Evolutionary conservation across 495 filamentous ascomycete species (phyloP).

Genomic region (Penicillium tannophilum): DNA sequence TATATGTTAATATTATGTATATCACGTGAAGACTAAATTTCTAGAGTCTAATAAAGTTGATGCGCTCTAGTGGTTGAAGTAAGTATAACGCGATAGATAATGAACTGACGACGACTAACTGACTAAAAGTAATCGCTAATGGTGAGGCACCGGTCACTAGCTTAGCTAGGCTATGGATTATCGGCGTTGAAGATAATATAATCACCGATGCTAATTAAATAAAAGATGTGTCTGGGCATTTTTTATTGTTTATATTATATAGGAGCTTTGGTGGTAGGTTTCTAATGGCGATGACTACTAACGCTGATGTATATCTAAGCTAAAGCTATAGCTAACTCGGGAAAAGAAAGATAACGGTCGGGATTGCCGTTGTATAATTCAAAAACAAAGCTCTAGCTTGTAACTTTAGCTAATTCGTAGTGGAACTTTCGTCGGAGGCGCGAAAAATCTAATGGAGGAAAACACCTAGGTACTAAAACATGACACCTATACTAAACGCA

Average conservation of each 20-base stretch:
- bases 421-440: not conserved
- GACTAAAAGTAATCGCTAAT: conserved; percentile 11
- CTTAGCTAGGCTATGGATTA: conserved; percentile 9
- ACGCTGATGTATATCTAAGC: not conserved
- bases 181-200: conserved; percentile 9
- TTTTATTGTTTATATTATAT: not conserved
- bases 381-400: not conserved
- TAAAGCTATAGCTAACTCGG: not conserved
- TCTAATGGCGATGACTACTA: conserved; percentile 5
- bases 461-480: not conserved
- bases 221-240: not conserved
- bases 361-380: not conserved
- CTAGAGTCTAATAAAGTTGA: conserved; percentile 4
- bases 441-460: not conserved
- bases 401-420: not conserved
- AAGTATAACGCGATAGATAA: conserved; percentile 8
- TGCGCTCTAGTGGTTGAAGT: conserved; percentile 8
- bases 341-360: not conserved
- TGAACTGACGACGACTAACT: conserved; percentile 4
- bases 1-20: conserved; percentile 5
- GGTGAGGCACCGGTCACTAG: not conserved
- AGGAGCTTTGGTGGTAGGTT: conserved; percentile 1
- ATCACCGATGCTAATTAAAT: conserved; percentile 10
- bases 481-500: not conserved
- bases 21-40: conserved; percentile 8